Evolutionary conservation across 2,329 filamentous ascomycete species (phyloP), one percentile per base, ranked within the genome.

Genomic region (Ploettnerulaceae sp.): DNA sequence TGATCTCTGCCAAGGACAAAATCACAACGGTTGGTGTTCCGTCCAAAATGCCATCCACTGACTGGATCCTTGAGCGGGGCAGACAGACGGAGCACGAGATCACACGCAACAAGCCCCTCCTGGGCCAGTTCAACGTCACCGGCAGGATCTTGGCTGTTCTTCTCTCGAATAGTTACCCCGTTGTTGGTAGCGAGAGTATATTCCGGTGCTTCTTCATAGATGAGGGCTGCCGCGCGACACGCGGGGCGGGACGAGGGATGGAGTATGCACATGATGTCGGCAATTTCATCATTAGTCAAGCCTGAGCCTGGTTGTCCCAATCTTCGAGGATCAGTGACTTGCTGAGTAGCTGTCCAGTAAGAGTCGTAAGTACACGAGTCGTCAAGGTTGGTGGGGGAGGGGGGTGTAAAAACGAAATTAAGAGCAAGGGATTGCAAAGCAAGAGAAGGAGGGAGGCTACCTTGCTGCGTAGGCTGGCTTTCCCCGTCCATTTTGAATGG

Each of bases 241-340:
- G 91, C 88, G 17, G 78, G 76, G 29, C 79, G 73, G 2, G 89
- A 87, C 55, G 79, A 80, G 8, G 91, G 90, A 57, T 94, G 82
- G 21, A 97, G 76, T 47, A 96, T 81, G 68, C 89, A 94, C 55
- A 95, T 79, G 57, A 96, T 88, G 67, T 96, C 90, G 52, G 87
- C 79, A 39, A 93, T 78, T 64, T 95, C 90, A 55, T 86, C 78
- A 57, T 90, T 84, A 43, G 78, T 84, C 51, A 96, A 81, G 46
- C 87, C 88, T 31, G 88, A 93, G 63, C 88, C 86, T 66, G 88
- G 85, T 63, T 84, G 76, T 46, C 89, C 89, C 52, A 86, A 65
- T 45, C 89, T 82, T 53, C 89, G 80, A 31, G 89, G 88, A 64
- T 96, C 89, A 55, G 89, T 71, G 60, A 86, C 80, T 63, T 81